Conservation (phyloP, 2,329 filamentous ascomycete species). For the Ascochyta pisi region DNA sequence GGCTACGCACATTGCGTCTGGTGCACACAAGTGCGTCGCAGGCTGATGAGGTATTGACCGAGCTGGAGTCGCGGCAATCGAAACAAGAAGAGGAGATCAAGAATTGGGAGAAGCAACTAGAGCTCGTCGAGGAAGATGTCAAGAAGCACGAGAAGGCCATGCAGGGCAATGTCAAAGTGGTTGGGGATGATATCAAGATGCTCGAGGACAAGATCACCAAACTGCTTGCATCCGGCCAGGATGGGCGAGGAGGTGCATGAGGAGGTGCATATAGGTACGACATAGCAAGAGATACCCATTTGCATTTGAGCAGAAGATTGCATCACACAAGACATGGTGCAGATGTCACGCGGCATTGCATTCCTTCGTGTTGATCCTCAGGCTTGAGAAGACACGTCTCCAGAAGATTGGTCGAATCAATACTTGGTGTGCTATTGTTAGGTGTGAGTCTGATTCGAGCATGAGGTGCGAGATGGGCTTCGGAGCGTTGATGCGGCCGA, state of each 20-base stretch:
- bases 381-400: conserved; percentile 3
- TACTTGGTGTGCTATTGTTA: conserved; percentile 6
- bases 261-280: background rate
- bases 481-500: conserved; percentile 4
- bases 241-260: conserved; percentile 4
- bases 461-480: background rate
- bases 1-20: conserved; percentile 79
- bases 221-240: conserved; percentile 22
- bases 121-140: conserved; percentile 79
- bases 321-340: background rate
- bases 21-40: conserved; percentile 88
- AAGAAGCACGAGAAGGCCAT: conserved; percentile 72
- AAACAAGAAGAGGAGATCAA: conserved; percentile 85
- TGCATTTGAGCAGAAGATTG: conserved; percentile 4
- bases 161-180: conserved; percentile 79
- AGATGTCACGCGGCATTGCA: background rate
- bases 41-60: conserved; percentile 77
- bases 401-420: background rate
- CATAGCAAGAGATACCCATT: conserved; percentile 15
- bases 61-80: conserved; percentile 78
- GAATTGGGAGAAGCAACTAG: conserved; percentile 82
- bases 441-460: background rate
- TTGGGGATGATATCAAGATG: conserved; percentile 88
- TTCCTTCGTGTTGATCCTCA: background rate
- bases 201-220: conserved; percentile 76